Evolutionary conservation across 2,329 filamentous ascomycete species (phyloP).

Genomic region (Lecanoromycetidae sp.): DNA sequence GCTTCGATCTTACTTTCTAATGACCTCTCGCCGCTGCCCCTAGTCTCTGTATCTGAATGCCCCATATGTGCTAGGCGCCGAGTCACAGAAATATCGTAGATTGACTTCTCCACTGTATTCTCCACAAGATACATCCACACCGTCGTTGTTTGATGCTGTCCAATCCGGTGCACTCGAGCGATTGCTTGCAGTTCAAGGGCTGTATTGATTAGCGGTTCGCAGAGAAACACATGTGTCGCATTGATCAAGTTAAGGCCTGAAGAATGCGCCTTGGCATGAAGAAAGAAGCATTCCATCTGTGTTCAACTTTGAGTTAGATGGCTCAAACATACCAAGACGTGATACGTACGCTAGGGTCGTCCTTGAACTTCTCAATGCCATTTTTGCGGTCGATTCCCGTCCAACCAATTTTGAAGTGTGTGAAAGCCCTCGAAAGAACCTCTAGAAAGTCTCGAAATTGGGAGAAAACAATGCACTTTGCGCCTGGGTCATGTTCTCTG

Average conservation of each 20-base stretch:
- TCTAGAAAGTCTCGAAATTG: slow-evolving; percentile 74
- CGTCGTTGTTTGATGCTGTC: slow-evolving; percentile 74
- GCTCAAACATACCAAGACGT: background rate
- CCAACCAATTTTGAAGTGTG: slow-evolving; percentile 58
- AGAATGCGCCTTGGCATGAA: slow-evolving; percentile 79
- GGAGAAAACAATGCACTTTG: slow-evolving; percentile 89
- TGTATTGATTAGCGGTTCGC: slow-evolving; percentile 86
- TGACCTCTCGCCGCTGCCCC: slow-evolving; percentile 29
- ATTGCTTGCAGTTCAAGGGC: slow-evolving; percentile 91
- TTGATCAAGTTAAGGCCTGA: slow-evolving; percentile 86
- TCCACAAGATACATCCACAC: slow-evolving; percentile 93
- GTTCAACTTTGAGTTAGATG: background rate
- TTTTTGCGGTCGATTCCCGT: slow-evolving; percentile 55
- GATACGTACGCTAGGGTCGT: slow-evolving; percentile 45
- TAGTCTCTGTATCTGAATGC: slow-evolving; percentile 23
- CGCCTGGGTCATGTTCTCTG: slow-evolving; percentile 67
- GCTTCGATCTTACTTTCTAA: slow-evolving; percentile 59
- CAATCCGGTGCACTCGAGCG: slow-evolving; percentile 87
- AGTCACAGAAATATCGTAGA: slow-evolving; percentile 73
- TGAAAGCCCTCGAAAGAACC: slow-evolving; percentile 59
- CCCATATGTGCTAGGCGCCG: slow-evolving; percentile 68
- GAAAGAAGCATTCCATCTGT: slow-evolving; percentile 65
- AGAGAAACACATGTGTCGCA: slow-evolving; percentile 87
- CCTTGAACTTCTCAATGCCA: slow-evolving; percentile 65
- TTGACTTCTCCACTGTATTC: slow-evolving; percentile 81